Evolutionary conservation across 441 rosid species (phyloP).

Genomic region (Adansonia gregorii): DNA sequence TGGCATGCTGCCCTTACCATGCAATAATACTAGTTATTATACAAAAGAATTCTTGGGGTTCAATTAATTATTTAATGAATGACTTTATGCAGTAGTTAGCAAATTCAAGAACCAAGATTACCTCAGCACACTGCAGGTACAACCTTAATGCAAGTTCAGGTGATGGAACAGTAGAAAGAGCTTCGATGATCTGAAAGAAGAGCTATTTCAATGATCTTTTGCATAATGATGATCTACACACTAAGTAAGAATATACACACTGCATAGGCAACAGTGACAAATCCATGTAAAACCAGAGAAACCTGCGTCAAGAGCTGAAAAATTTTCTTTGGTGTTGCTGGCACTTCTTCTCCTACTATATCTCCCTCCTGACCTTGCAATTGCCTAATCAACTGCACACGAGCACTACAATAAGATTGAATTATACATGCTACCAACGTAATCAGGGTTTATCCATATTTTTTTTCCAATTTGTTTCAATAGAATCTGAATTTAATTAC

Average conservation of each 20-base stretch:
- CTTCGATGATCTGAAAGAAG: constrained; percentile 60
- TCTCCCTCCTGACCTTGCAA: constrained; percentile 64
- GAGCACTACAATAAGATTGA: constrained; percentile 22
- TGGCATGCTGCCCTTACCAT: not conserved
- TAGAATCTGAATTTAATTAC: not conserved
- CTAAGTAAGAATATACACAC: not conserved
- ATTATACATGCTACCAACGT: not conserved
- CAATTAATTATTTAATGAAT: not conserved
- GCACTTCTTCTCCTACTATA: constrained; percentile 58
- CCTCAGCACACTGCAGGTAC: constrained; percentile 82
- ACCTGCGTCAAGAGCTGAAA: constrained; percentile 76
- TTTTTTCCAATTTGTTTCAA: not conserved
- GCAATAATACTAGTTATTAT: not conserved
- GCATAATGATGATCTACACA: not conserved
- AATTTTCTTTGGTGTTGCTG: constrained; percentile 57
- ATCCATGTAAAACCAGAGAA: constrained; percentile 17
- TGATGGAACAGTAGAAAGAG: constrained; percentile 58
- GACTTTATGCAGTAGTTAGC: not conserved
- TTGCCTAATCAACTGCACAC: constrained; percentile 61
- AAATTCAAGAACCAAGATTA: constrained; percentile 33
- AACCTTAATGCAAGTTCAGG: constrained; percentile 78
- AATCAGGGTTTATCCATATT: not conserved
- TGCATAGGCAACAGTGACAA: constrained; percentile 10
- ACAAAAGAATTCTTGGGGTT: not conserved
- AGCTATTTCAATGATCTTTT: constrained; percentile 20